Evolutionary conservation across 768 basidiomycete species (phyloP), one percentile per base, ranked within the genome.

Genomic region (Pleurotus pulmonarius): DNA sequence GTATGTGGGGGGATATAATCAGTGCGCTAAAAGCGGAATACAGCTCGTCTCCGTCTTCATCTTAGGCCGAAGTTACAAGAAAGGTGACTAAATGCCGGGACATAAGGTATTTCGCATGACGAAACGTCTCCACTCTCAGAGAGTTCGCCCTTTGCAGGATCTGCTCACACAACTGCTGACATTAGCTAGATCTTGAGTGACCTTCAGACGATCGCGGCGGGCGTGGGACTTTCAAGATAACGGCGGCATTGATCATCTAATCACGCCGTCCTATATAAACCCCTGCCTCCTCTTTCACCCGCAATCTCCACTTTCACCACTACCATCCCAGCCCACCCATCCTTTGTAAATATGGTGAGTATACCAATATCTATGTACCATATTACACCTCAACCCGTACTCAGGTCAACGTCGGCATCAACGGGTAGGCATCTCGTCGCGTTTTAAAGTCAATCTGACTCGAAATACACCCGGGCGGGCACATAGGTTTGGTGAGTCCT

Each of bases 351-450:
- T 24, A 60, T 60, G 59, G 59, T 60, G 29, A 34, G 29, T 34
- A 8, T 34, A 34, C 29, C 39, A 51, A 49, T 44, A 44, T 34
- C 20, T 15, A 22, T 44, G 41, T 4, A 16, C n/a, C 2, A 44
- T 44, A 44, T 9, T 13, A 6, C n/a, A 16, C 41, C 29, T 34
- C n/a, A 22, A 44, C n/a, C 41, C 41, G 41, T n/a, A 44, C 13
- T 11, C 41, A 79, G 76, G 87, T 93, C 77, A 90, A 92, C 76
- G 93, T 94, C 71, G 94, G 94, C 65, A 97, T 97, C 80, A 97
- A 97, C 77, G 94, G 94, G 92, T 95, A 77, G 63, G 29, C 29
- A 8, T 34, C 83, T 73, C 43, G 53, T 46, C 26, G 58, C 9
- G 59, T 56, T 59, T 55, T 58, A 51, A 6, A 12, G 5, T 34